Percentiles rank a stretch among this genome's conserved stretches.
phyloP scores from a whole-genome alignment of 306 rosid genomes.

The Senna siamea region DNA sequence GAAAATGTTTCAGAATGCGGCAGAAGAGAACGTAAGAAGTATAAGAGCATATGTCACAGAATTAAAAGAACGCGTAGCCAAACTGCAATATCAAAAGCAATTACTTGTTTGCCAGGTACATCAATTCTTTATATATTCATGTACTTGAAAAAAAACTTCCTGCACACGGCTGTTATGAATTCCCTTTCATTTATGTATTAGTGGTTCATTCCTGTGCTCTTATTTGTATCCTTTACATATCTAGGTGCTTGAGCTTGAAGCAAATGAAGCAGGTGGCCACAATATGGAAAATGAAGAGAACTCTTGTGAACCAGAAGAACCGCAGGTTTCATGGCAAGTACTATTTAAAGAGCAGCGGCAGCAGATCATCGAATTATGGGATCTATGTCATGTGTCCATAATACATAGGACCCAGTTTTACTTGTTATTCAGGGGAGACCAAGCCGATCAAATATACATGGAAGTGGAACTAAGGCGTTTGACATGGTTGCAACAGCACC shows the following conservation, averaged over 20 bases:
- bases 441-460: slow-evolving; percentile 92
- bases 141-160: not conserved
- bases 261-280: slow-evolving; percentile 92
- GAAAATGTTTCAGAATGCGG: slow-evolving; percentile 99
- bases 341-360: slow-evolving; percentile 82
- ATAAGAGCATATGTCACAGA: slow-evolving; percentile 96
- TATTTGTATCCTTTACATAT: slow-evolving; percentile 27
- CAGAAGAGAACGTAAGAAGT: slow-evolving; percentile 98
- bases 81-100: slow-evolving; percentile 97
- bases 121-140: not conserved
- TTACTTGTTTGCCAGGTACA: slow-evolving; percentile 96
- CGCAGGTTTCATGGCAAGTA: slow-evolving; percentile 82
- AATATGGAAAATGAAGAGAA: slow-evolving; percentile 67
- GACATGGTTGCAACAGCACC: slow-evolving; percentile 93
- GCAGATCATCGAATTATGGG: slow-evolving; percentile 92
- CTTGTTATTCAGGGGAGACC: slow-evolving; percentile 90
- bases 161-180: not conserved
- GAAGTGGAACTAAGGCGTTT: slow-evolving; percentile 96
- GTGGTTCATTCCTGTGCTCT: too few relatives aligned
- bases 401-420: slow-evolving; percentile 97
- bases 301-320: slow-evolving; percentile 58
- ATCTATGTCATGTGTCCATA: slow-evolving; percentile 85
- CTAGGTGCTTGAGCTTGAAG: slow-evolving; percentile 97
- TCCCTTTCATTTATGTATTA: slow-evolving; percentile 19
- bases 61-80: slow-evolving; percentile 98